Percentiles rank a stretch among this genome's conserved stretches.
These are phyloP conservation scores for Aureobasidium sp. DNA, from an alignment of 2,329 filamentous ascomycete species.

Conservation along the genomic window DNA sequence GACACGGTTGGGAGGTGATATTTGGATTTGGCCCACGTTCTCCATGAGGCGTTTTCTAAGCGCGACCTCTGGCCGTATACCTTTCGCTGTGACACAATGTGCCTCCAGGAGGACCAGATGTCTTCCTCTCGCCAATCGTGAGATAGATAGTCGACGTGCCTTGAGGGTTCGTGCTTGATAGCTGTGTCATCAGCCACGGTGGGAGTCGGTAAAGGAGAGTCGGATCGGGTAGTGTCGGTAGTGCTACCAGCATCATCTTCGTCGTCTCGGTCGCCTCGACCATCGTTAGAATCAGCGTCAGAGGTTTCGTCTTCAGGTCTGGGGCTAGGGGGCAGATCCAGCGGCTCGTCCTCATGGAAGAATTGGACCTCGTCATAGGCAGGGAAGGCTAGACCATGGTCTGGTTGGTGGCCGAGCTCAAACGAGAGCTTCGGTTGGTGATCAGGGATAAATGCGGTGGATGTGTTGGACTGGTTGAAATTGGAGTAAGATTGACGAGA, in stretches of 20 bases:
- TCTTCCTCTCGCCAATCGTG: constrained; percentile 93
- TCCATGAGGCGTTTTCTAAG: constrained; percentile 93
- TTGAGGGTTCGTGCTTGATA: constrained; percentile 64
- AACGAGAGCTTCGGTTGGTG: constrained; percentile 58
- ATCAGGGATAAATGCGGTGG: constrained; percentile 54
- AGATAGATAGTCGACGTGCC: constrained; percentile 92
- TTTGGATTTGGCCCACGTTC: constrained; percentile 92
- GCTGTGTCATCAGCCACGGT: constrained; percentile 74
- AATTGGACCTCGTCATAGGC: constrained; percentile 33
- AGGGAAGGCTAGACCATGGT: constrained; percentile 41
- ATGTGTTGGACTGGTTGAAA: constrained; percentile 29
- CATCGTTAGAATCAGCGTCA: constrained; percentile 29
- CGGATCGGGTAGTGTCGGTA: constrained; percentile 50
- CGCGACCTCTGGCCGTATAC: constrained; percentile 75
- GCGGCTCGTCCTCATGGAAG: constrained; percentile 18
- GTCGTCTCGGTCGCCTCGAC: constrained; percentile 32
- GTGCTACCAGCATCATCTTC: constrained; percentile 40
- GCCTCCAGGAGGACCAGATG: constrained; percentile 95
- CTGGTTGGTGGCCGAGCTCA: constrained; percentile 47
- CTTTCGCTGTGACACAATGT: constrained; percentile 72
- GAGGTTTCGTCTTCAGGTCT: constrained; percentile 16
- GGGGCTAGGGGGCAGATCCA: constrained; percentile 35
- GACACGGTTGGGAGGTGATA: constrained; percentile 80
- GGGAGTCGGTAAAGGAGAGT: constrained; percentile 49
- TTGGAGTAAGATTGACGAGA: constrained; percentile 25